phyloP scores from a whole-genome alignment of 495 filamentous ascomycete genomes.

The Penicillium cosmopolitanum region DNA sequence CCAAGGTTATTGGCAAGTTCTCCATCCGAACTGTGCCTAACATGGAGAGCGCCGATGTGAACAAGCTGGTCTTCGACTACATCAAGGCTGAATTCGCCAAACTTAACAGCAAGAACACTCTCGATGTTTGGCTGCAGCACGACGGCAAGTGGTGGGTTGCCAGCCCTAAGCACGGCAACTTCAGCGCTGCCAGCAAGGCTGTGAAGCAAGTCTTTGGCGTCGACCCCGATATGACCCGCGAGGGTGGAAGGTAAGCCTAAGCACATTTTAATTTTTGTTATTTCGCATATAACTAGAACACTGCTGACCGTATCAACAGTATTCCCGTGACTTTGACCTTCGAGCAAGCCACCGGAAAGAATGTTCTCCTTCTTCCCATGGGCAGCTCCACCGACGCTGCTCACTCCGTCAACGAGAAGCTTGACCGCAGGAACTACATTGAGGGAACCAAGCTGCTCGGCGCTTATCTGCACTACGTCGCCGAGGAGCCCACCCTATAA shows the following conservation, averaged over 20 bases:
- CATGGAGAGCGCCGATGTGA: constrained; percentile 91
- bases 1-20: constrained; percentile 97
- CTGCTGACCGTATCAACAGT: constrained; percentile 47
- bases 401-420: constrained; percentile 97
- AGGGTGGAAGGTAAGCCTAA: constrained; percentile 77
- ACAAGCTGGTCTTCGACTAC: constrained; percentile 78
- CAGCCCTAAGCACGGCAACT: constrained; percentile 98
- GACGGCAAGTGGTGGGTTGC: constrained; percentile 98
- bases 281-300: not conserved
- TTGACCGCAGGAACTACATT: constrained; percentile 96
- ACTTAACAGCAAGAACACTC: constrained; percentile 85
- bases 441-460: constrained; percentile 96
- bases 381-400: constrained; percentile 95
- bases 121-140: constrained; percentile 81
- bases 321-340: constrained; percentile 97
- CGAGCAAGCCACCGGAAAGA: constrained; percentile 98
- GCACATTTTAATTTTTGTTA: not conserved
- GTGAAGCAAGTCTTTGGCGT: constrained; percentile 90
- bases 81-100: constrained; percentile 79
- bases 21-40: constrained; percentile 95
- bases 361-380: constrained; percentile 94
- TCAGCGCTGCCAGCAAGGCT: constrained; percentile 87
- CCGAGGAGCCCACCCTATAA: constrained; percentile 70
- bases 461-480: constrained; percentile 95
- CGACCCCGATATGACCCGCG: constrained; percentile 91